Conservation (phyloP, 352 stramenopile species). For the Aphanomyces euteiches region DNA sequence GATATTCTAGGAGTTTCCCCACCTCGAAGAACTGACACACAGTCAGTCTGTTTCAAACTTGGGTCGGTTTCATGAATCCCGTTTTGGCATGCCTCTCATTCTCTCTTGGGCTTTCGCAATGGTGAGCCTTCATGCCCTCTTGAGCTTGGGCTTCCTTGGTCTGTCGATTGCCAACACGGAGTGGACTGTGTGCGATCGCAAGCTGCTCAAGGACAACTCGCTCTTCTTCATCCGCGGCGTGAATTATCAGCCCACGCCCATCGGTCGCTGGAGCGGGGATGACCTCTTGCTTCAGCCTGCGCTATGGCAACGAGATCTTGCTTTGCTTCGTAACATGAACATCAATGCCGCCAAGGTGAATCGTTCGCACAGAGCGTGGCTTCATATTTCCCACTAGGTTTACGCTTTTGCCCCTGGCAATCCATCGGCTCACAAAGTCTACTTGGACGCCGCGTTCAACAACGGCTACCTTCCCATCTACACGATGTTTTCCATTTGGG, state of each 20-base stretch:
- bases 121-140: background rate
- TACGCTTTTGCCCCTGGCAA: background rate
- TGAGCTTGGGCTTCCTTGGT: background rate
- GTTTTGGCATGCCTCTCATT: background rate
- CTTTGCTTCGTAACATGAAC: conserved; percentile 67
- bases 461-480: conserved; percentile 50
- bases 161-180: conserved; percentile 43
- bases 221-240: conserved; percentile 70
- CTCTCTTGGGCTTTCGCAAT: background rate
- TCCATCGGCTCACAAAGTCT: conserved; percentile 46
- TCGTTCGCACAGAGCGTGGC: background rate
- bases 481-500: conserved; percentile 73
- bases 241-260: conserved; percentile 68
- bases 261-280: conserved; percentile 46
- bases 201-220: conserved; percentile 51
- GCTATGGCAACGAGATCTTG: conserved; percentile 60
- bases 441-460: conserved; percentile 64
- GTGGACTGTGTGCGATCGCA: conserved; percentile 57
- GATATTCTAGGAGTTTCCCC: too few relatives aligned
- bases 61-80: too few relatives aligned
- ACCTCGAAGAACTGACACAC: too few relatives aligned
- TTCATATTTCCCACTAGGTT: background rate
- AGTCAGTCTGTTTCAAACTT: too few relatives aligned
- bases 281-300: conserved; percentile 53
- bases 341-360: conserved; percentile 52